phyloP scores from a whole-genome alignment of 1,139 yeast genomes.

The Debaryomycetaceae sp. region DNA sequence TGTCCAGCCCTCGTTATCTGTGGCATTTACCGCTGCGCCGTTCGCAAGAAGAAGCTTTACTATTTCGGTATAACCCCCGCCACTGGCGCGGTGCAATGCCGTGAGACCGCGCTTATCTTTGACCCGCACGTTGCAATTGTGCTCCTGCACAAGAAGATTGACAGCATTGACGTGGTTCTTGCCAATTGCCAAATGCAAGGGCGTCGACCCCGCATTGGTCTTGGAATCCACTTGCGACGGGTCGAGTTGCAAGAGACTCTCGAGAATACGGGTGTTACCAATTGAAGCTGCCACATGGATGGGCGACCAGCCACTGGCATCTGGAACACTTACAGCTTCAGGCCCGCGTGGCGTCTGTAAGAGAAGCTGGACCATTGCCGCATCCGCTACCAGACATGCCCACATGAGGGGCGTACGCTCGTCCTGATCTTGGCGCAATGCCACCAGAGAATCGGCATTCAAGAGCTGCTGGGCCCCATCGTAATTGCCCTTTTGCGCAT shows the following conservation, averaged over 20 bases:
- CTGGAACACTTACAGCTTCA: conserved; percentile 37
- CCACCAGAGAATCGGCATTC: conserved; percentile 34
- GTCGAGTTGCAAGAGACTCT: conserved; percentile 18
- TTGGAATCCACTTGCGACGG: conserved; percentile 24
- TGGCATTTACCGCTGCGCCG: conserved; percentile 55
- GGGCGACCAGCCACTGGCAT: conserved; percentile 83
- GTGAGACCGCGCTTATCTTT: conserved; percentile 60
- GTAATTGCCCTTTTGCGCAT: too few species aligned
- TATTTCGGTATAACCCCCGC: conserved; percentile 55
- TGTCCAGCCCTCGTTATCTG: conserved; percentile 73
- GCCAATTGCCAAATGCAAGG: conserved; percentile 66
- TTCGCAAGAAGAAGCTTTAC: conserved; percentile 39
- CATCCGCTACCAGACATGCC: conserved; percentile 66
- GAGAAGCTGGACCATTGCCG: conserved; percentile 41
- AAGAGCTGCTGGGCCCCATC: conserved; percentile 39
- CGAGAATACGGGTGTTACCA: conserved; percentile 50
- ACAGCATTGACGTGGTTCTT: conserved; percentile 51
- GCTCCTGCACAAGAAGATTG: conserved; percentile 34
- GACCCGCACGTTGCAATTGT: conserved; percentile 49
- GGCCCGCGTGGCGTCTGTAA: conserved; percentile 22
- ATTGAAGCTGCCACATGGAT: conserved; percentile 71
- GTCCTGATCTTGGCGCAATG: conserved; percentile 49
- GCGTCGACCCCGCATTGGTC: conserved; percentile 63
- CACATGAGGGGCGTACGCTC: conserved; percentile 80
- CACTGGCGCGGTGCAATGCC: conserved; percentile 77